phyloP scores from a whole-genome alignment of 2,329 filamentous ascomycete genomes.

The Xylaria digitata region DNA sequence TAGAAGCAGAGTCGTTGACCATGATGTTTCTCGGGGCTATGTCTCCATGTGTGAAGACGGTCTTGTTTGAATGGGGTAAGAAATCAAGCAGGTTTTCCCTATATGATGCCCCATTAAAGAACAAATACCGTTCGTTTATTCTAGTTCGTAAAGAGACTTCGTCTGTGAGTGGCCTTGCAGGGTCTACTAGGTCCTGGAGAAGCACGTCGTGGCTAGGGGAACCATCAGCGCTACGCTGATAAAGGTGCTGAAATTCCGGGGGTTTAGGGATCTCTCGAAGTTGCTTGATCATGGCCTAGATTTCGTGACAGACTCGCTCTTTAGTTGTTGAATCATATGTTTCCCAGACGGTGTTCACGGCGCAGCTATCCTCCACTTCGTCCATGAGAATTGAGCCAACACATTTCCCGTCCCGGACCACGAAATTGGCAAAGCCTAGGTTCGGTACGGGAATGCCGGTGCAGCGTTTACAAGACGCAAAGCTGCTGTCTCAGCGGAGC shows the following conservation, averaged over 20 bases:
- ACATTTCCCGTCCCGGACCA: background rate
- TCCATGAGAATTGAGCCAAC: background rate
- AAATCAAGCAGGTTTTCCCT: background rate
- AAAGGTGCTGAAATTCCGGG: background rate
- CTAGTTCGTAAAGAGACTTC: background rate
- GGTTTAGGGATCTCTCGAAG: constrained; percentile 1
- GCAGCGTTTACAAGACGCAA: background rate
- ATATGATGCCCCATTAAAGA: background rate
- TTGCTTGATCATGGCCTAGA: background rate
- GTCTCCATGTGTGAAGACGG: constrained; percentile 5
- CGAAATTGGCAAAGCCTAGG: background rate
- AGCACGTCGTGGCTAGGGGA: constrained; percentile 1
- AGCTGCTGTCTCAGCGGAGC: background rate
- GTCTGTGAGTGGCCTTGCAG: background rate
- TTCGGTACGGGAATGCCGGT: background rate
- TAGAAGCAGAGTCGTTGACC: background rate
- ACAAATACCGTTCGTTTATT: background rate
- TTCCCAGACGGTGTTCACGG: background rate
- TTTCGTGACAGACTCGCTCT: constrained; percentile 6
- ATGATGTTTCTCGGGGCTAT: constrained; percentile 5
- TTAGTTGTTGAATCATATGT: background rate
- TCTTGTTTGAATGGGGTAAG: background rate
- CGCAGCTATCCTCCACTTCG: background rate
- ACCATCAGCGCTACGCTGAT: background rate
- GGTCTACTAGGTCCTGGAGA: background rate